phyloP scores from a whole-genome alignment of 202 grass and related monocot genomes.

The Schoenoplectus triqueter region DNA sequence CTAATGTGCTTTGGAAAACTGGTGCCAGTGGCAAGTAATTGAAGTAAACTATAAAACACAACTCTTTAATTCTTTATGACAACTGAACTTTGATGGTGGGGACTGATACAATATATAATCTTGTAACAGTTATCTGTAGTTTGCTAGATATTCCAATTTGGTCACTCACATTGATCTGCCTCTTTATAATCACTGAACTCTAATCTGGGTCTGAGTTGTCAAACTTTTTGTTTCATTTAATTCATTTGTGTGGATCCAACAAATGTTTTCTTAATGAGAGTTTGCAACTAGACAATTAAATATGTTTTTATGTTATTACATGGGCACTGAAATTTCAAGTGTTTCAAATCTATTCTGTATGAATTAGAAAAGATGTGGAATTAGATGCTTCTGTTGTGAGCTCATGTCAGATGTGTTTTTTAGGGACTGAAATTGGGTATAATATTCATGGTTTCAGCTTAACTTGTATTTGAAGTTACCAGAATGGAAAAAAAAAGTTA shows the following conservation, averaged over 20 bases:
- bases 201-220: background rate
- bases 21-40: background rate
- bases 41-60: background rate
- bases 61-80: background rate
- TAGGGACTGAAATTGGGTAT: background rate
- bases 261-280: background rate
- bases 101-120: background rate
- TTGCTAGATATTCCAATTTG: background rate
- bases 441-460: background rate
- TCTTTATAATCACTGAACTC: too few relatives aligned
- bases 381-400: background rate
- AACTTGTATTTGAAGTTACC: background rate
- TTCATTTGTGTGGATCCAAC: background rate
- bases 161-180: background rate
- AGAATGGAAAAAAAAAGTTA: background rate
- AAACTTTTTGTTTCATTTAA: background rate
- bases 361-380: constrained; percentile 3
- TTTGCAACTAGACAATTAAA: background rate
- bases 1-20: background rate
- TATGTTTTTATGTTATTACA: background rate
- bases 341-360: background rate
- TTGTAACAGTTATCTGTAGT: background rate
- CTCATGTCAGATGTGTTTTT: background rate
- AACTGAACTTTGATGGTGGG: background rate
- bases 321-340: background rate